Percentiles rank a stretch among this genome's conserved stretches.
phyloP scores from a whole-genome alignment of 352 stramenopile species.

The Pythium phragmitis region DNA sequence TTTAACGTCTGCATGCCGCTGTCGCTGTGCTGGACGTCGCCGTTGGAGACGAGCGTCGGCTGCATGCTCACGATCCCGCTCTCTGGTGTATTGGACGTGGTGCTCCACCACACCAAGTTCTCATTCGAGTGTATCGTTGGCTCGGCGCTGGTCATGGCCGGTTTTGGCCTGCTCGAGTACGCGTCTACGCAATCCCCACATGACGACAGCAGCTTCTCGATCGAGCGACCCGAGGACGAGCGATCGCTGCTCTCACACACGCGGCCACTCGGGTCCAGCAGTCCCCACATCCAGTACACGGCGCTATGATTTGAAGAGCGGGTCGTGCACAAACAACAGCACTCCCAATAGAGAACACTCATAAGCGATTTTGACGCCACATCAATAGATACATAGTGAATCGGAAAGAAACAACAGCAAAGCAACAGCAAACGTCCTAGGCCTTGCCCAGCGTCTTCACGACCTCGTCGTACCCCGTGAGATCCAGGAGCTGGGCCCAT shows the following conservation, averaged over 20 bases:
- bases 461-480: conserved; percentile 11
- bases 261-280: not conserved
- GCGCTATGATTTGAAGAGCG: not conserved
- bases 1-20: conserved; percentile 47
- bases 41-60: conserved; percentile 52
- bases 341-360: not conserved
- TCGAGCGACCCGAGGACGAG: conserved; percentile 15
- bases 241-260: conserved; percentile 2
- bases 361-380: not conserved
- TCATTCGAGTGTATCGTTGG: conserved; percentile 47
- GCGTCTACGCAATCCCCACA: conserved; percentile 11
- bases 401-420: not conserved
- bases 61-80: conserved; percentile 62
- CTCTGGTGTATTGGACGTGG: conserved; percentile 43
- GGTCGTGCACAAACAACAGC: not conserved
- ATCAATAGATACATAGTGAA: conserved; percentile 5
- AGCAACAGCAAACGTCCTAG: not conserved
- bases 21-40: conserved; percentile 53
- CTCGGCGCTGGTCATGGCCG: conserved; percentile 46
- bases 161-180: conserved; percentile 37
- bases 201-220: not conserved
- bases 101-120: conserved; percentile 47
- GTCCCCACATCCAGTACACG: conserved; percentile 6
- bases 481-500: conserved; percentile 4
- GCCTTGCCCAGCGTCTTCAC: not conserved